These are phyloP conservation scores for Paecilomyces variotii DNA, from an alignment of 2,329 filamentous ascomycete genomes.

Conservation along the genomic window DNA sequence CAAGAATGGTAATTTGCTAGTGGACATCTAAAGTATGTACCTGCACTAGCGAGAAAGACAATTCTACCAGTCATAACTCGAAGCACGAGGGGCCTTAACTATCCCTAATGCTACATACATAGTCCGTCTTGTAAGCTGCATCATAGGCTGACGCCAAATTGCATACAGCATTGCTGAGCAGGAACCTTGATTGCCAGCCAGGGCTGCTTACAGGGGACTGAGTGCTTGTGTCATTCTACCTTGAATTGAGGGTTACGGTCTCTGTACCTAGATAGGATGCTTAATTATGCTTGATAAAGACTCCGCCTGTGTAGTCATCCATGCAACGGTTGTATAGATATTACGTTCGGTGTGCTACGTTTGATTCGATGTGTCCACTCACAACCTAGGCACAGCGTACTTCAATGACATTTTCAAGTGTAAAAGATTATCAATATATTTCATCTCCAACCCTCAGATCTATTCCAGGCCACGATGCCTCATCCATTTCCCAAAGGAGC, in stretches of 20 bases:
- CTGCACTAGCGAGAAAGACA: neutral
- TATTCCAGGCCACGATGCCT: neutral
- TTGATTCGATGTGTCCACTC: too few species aligned
- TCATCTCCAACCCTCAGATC: too few species aligned
- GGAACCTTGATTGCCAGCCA: neutral
- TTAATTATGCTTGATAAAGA: too few species aligned
- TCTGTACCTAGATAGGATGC: too few species aligned
- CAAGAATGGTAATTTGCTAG: neutral
- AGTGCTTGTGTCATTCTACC: neutral
- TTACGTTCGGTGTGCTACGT: too few species aligned
- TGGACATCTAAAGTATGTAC: neutral
- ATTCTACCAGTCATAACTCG: neutral
- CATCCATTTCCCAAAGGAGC: neutral
- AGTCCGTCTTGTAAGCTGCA: neutral
- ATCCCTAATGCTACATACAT: neutral
- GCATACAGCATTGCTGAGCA: too few species aligned
- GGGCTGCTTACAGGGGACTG: neutral
- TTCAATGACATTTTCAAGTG: too few species aligned
- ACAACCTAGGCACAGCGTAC: too few species aligned
- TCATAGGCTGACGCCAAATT: neutral
- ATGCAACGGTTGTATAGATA: too few species aligned
- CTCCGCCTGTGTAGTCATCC: too few species aligned
- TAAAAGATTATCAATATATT: too few species aligned
- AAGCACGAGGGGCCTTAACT: neutral
- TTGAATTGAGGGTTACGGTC: too few species aligned